Evolutionary conservation across 352 stramenopile species (phyloP), one percentile per base, ranked within the genome.

Genomic region (Phytophthora niederhauseri): DNA sequence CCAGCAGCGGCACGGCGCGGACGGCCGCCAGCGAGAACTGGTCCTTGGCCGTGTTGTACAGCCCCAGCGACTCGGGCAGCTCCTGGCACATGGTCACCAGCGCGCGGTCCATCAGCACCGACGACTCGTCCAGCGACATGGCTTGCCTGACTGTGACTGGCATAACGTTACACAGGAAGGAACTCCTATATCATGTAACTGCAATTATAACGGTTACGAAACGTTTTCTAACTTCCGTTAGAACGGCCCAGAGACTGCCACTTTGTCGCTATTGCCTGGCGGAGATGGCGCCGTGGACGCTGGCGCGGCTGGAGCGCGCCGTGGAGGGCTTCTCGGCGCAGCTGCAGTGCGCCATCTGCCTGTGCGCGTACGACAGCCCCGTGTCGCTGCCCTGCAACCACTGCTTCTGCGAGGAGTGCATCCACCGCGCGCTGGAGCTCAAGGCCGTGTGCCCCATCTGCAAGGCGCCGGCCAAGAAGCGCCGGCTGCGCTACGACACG

Each of bases 401-500:
- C 76, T 94, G 82, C 70, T 96, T 95, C 70, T 96, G 89, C 57
- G 83, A 94, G 61, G 85, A 93, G 61, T 96, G 89, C 73, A 96
- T 96, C 73, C 79, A 93, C 65, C 85, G 85, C 56, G 84, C 87
- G 45, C 72, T 96, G 14, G 82, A 92, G 66, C 82, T 95, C 66
- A 93, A 93, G 66, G 60, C 81, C 17, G 60, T 83, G 51, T 96
- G 89, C 51, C 89, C 89, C 6, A 94, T 96, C 58, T 96, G 89
- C 79, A 96, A 95, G 73, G 71, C 82, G 52, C 81, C 84, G 7
- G 83, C 84, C 50, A 93, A 90, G 54, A 96, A 95, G 77, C 83
- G 89, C 41, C 76, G 72, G 38, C 61, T 96, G 54, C 87, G 89
- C 6, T 82, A 87, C 55, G 89, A 96, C 62, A 78, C 82, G 17